Conservation (phyloP, 2,329 filamentous ascomycete genomes). For the Raffaelea arxii region DNA sequence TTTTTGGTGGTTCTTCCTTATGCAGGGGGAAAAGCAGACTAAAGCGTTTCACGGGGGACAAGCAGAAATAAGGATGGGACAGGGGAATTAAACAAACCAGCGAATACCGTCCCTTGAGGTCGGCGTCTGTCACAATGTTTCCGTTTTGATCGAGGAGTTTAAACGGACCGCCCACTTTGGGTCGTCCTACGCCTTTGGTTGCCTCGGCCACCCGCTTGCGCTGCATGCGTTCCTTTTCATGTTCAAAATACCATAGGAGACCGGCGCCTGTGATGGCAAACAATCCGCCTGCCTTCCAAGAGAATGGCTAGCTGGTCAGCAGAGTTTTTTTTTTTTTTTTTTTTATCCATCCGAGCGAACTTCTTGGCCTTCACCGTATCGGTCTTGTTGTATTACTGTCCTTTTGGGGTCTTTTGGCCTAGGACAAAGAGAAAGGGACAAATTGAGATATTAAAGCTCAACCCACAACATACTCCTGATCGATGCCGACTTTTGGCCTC, state of each 20-base stretch:
- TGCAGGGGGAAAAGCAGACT: too few relatives aligned
- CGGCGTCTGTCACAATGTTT: constrained; percentile 62
- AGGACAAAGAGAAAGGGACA: too few relatives aligned
- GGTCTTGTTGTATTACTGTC: too few relatives aligned
- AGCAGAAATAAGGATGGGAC: too few relatives aligned
- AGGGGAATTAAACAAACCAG: constrained; percentile 57
- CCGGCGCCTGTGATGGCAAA: constrained; percentile 72
- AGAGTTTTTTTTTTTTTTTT: neutral
- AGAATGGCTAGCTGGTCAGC: constrained; percentile 62
- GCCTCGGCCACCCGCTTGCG: constrained; percentile 82
- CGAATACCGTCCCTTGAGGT: constrained; percentile 79
- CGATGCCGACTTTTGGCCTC: constrained; percentile 49
- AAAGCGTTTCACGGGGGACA: too few relatives aligned
- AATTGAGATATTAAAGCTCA: neutral
- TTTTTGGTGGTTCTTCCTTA: too few relatives aligned
- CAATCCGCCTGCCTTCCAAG: constrained; percentile 78
- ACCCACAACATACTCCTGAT: constrained; percentile 36
- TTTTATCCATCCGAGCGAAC: too few relatives aligned
- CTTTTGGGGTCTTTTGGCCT: too few relatives aligned
- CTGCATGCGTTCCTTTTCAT: constrained; percentile 86
- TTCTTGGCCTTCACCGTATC: too few relatives aligned
- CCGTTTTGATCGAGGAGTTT: constrained; percentile 74
- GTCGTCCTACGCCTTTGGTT: constrained; percentile 83
- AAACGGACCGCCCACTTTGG: constrained; percentile 88
- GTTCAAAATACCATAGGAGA: constrained; percentile 83